A percentile compares a stretch with the other conserved stretches of the same genome.
phyloP scores from a whole-genome alignment of 176 grass and related monocot genomes.

The Oropetium thomaeum region DNA sequence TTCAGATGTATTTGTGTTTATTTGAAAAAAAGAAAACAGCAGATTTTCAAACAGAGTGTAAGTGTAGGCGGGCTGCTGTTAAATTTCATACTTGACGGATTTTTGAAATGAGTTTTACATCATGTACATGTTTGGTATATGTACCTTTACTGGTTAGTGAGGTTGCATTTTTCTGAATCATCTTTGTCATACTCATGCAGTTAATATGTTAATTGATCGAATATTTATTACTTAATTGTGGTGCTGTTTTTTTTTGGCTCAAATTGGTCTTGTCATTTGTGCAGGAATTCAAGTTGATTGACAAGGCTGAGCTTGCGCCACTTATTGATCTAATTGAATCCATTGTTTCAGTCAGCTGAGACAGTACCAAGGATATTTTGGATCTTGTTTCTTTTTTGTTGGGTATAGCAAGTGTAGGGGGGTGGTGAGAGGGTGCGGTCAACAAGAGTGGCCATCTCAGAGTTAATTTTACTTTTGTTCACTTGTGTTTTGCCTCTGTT shows the following conservation, averaged over 20 bases:
- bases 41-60: not conserved
- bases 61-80: not conserved
- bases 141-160: not conserved
- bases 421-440: not conserved
- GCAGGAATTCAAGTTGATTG: constrained; percentile 92
- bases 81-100: not conserved
- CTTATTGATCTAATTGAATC: constrained; percentile 93
- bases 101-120: not conserved
- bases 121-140: not conserved
- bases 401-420: not conserved
- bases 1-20: not conserved
- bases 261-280: not conserved
- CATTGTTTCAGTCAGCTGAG: constrained; percentile 66
- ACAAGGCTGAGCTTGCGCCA: constrained; percentile 83
- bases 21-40: not conserved
- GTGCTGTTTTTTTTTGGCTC: not conserved
- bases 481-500: not conserved
- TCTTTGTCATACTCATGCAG: not conserved
- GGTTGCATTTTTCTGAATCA: not conserved
- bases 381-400: not conserved
- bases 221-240: not conserved
- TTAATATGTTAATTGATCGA: not conserved
- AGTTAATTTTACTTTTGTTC: not conserved
- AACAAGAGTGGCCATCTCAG: not conserved
- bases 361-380: not conserved